Percentiles rank a stretch among this genome's conserved stretches.
Evolutionary conservation across 345 rosid genomes (phyloP).

Genomic region (Ceriops tagal): DNA sequence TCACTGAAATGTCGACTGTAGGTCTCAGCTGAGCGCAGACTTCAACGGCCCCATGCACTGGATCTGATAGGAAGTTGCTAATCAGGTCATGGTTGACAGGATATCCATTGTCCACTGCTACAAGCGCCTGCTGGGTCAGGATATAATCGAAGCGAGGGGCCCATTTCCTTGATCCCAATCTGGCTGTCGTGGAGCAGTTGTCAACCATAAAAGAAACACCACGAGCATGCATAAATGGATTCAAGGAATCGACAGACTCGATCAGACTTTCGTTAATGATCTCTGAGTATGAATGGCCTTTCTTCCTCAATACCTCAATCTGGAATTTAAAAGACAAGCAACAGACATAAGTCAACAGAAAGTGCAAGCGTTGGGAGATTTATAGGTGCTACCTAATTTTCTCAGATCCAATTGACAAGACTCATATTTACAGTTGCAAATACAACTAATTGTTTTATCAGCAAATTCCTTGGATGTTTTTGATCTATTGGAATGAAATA

Average conservation of each 20-base stretch:
- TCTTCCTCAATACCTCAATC: constrained; percentile 91
- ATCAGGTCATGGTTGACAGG: constrained; percentile 62
- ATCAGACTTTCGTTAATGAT: constrained; percentile 91
- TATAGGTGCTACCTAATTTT: too few relatives aligned
- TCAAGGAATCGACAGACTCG: constrained; percentile 85
- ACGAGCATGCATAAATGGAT: constrained; percentile 96
- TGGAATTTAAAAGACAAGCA: constrained; percentile 23
- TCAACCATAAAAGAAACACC: constrained; percentile 99
- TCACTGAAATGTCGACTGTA: constrained; percentile 78
- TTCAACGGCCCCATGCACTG: constrained; percentile 78
- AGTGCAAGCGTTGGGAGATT: too few relatives aligned
- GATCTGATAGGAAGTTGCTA: constrained; percentile 82
- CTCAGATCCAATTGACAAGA: too few relatives aligned
- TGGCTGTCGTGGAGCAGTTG: constrained; percentile 91
- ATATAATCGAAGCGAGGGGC: constrained; percentile 84
- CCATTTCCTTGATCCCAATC: constrained; percentile 91
- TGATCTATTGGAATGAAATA: too few relatives aligned
- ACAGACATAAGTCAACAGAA: too few relatives aligned
- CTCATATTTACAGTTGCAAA: too few relatives aligned
- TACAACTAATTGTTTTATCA: too few relatives aligned
- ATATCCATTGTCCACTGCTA: constrained; percentile 76
- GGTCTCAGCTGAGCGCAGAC: constrained; percentile 89
- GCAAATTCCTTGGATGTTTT: too few relatives aligned
- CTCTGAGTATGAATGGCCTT: constrained; percentile 94
- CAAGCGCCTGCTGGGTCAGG: constrained; percentile 79